A percentile compares a stretch with the other conserved stretches of the same genome.
phyloP scores from a whole-genome alignment of 2,329 filamentous ascomycete genomes.

The Ophiosphaerella herpotricha region DNA sequence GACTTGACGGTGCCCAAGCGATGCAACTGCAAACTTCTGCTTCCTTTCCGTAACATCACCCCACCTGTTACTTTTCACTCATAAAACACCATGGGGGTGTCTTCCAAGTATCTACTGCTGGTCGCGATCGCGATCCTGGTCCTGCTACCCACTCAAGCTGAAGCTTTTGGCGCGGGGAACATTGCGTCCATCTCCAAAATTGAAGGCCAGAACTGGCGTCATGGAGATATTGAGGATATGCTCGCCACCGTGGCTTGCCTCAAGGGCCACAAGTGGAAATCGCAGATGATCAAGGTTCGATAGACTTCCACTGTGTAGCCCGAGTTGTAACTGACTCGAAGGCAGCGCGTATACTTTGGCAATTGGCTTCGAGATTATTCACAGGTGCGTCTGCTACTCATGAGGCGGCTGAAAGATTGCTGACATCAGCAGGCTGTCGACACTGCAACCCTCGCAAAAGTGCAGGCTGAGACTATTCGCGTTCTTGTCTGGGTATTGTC shows the following conservation, averaged over 20 bases:
- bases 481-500: conserved; percentile 60
- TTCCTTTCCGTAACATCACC: conserved; percentile 9
- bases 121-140: conserved; percentile 44
- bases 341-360: conserved; percentile 50
- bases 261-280: conserved; percentile 49
- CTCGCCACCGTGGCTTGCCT: conserved; percentile 55
- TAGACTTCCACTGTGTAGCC: not conserved
- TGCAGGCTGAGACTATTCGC: conserved; percentile 58
- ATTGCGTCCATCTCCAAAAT: conserved; percentile 45
- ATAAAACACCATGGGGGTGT: conserved; percentile 35
- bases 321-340: not conserved
- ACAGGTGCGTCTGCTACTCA: conserved; percentile 49
- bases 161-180: conserved; percentile 56
- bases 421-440: conserved; percentile 57
- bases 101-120: conserved; percentile 41
- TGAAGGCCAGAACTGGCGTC: conserved; percentile 57
- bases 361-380: conserved; percentile 58
- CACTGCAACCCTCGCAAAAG: conserved; percentile 58
- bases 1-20: conserved; percentile 2
- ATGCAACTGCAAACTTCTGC: conserved; percentile 1
- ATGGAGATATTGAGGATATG: conserved; percentile 59
- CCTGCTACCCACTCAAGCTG: conserved; percentile 41
- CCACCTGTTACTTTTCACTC: not conserved
- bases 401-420: conserved; percentile 42
- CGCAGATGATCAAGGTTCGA: conserved; percentile 51